Conservation (phyloP, 257 asterid genomes). For the Capsicum rhomboideum region DNA sequence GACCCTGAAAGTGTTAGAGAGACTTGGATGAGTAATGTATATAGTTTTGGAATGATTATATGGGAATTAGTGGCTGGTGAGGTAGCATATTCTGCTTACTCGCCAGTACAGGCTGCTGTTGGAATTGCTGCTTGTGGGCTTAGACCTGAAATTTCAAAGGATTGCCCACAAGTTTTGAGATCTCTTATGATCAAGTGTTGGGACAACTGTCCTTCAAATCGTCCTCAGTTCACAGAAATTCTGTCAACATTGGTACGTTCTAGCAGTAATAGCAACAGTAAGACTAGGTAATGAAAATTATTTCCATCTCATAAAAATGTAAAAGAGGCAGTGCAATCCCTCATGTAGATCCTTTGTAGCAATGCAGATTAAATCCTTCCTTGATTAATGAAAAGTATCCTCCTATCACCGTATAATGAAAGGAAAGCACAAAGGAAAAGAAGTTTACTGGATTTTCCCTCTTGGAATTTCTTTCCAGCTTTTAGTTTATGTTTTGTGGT, state of each 20-base stretch:
- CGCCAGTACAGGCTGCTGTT: constrained; percentile 99
- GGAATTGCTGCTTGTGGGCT: constrained; percentile 99
- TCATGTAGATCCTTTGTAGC: constrained; percentile 1
- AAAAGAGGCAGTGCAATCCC: neutral
- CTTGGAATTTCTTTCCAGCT: neutral
- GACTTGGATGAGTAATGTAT: constrained; percentile 95
- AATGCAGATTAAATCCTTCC: neutral
- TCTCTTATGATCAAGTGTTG: constrained; percentile 81
- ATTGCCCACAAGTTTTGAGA: constrained; percentile 68
- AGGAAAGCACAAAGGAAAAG: neutral
- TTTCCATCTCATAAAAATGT: neutral
- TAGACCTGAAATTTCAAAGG: constrained; percentile 83
- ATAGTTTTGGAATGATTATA: constrained; percentile 82
- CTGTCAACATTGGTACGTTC: constrained; percentile 38
- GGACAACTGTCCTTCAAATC: constrained; percentile 79
- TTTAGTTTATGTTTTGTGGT: neutral
- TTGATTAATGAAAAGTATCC: neutral
- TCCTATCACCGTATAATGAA: neutral
- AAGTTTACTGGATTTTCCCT: neutral
- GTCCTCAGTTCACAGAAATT: constrained; percentile 83
- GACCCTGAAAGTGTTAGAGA: constrained; percentile 88
- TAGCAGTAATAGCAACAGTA: constrained; percentile 23
- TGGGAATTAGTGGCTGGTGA: constrained; percentile 95
- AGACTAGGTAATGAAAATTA: constrained; percentile 35
- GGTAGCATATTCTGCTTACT: constrained; percentile 82